Evolutionary conservation across 2,329 filamentous ascomycete genomes (phyloP).

Genomic region (Arthrobotrys sphaeroides): DNA sequence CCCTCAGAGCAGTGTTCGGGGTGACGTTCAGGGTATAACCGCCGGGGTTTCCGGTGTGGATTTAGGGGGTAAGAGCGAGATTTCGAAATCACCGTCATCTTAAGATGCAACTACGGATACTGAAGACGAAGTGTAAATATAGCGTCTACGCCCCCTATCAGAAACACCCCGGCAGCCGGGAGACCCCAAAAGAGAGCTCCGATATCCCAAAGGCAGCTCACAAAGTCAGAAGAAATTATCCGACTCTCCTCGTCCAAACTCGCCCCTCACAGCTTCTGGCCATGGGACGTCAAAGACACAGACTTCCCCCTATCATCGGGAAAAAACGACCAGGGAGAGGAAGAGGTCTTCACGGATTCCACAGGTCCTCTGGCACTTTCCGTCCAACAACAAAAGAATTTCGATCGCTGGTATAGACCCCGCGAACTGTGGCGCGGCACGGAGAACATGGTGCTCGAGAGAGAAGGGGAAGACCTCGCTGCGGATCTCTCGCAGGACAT

Average conservation of each 20-base stretch:
- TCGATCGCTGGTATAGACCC: slow-evolving; percentile 84
- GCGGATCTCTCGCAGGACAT: slow-evolving; percentile 90
- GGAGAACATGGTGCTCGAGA: slow-evolving; percentile 67
- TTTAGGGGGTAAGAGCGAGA: neutral
- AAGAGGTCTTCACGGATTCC: slow-evolving; percentile 75
- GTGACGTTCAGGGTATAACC: slow-evolving; percentile 16
- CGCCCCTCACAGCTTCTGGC: slow-evolving; percentile 83
- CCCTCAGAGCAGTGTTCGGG: too few species aligned
- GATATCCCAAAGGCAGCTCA: slow-evolving; percentile 64
- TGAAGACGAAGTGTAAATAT: neutral
- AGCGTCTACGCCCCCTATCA: slow-evolving; percentile 7
- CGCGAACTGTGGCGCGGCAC: slow-evolving; percentile 67
- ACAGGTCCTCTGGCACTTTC: slow-evolving; percentile 75
- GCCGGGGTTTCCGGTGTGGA: slow-evolving; percentile 12
- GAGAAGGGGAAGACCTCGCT: slow-evolving; percentile 66
- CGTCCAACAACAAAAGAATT: slow-evolving; percentile 75
- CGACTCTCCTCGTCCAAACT: slow-evolving; percentile 79
- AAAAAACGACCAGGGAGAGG: slow-evolving; percentile 62
- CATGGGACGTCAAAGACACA: slow-evolving; percentile 80
- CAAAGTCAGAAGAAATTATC: slow-evolving; percentile 78
- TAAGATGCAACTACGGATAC: neutral
- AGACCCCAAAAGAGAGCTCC: slow-evolving; percentile 12
- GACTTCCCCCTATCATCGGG: slow-evolving; percentile 62
- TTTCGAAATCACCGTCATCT: neutral
- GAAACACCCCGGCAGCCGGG: neutral